Percentiles rank a stretch among this genome's conserved stretches.
phyloP scores from a whole-genome alignment of 768 basidiomycete genomes.

The Imleria badia region DNA sequence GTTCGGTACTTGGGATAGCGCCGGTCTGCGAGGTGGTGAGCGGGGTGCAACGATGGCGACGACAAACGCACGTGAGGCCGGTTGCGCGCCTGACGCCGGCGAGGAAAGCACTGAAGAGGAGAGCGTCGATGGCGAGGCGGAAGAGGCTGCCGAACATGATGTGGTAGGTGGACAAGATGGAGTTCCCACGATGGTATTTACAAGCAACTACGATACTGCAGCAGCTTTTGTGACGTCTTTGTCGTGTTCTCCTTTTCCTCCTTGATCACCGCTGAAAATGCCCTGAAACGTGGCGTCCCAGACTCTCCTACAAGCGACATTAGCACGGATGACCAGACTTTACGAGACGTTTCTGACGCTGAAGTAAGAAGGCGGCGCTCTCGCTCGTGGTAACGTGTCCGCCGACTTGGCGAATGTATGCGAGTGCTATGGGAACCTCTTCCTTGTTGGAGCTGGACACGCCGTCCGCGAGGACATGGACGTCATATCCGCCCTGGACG shows the following conservation, averaged over 20 bases:
- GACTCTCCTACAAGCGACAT: conserved; percentile 52
- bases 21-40: conserved; percentile 49
- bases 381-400: conserved; percentile 81
- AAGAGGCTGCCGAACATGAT: conserved; percentile 40
- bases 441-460: conserved; percentile 80
- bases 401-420: conserved; percentile 67
- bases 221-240: conserved; percentile 33
- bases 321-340: conserved; percentile 13
- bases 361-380: conserved; percentile 73
- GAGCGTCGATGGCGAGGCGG: conserved; percentile 73
- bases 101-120: conserved; percentile 76
- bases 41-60: neutral
- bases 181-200: conserved; percentile 22
- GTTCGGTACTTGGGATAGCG: conserved; percentile 74
- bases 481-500: conserved; percentile 44
- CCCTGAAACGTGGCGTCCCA: conserved; percentile 61
- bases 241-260: conserved; percentile 69
- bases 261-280: conserved; percentile 71
- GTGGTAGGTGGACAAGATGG: neutral
- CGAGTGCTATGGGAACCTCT: conserved; percentile 76
- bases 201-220: conserved; percentile 28
- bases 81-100: conserved; percentile 85
- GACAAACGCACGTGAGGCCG: conserved; percentile 70
- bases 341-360: conserved; percentile 42
- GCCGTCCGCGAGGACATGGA: conserved; percentile 80